Evolutionary conservation across 495 filamentous ascomycete genomes (phyloP).

Genomic region (Pseudoneurospora amorphoporcata): DNA sequence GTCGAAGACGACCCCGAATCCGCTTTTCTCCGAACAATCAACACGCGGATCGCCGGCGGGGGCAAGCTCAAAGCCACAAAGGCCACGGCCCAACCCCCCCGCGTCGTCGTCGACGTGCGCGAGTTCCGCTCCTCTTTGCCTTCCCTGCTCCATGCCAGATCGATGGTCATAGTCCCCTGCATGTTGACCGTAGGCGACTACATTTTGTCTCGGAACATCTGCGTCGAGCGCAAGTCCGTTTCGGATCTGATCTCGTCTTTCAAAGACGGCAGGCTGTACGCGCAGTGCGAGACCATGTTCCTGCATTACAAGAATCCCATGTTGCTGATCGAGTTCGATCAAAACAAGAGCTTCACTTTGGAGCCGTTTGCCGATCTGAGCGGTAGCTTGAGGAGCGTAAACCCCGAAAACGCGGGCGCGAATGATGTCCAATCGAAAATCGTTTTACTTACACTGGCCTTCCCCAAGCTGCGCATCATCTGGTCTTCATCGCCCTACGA

Average conservation of each 20-base stretch:
- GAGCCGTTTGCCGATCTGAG: conserved; percentile 82
- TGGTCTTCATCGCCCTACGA: conserved; percentile 93
- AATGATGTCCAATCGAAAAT: conserved; percentile 84
- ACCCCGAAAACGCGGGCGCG: conserved; percentile 40
- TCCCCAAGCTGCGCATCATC: conserved; percentile 79
- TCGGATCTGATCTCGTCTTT: conserved; percentile 86
- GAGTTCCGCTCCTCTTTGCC: conserved; percentile 92
- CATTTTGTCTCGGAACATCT: conserved; percentile 79
- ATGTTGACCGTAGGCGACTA: conserved; percentile 97
- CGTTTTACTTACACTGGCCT: conserved; percentile 85
- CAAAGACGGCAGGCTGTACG: conserved; percentile 81
- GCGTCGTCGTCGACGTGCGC: conserved; percentile 88
- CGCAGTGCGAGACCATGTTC: conserved; percentile 89
- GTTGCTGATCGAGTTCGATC: conserved; percentile 94
- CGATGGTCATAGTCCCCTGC: conserved; percentile 78
- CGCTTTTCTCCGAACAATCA: conserved; percentile 86
- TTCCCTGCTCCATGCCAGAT: conserved; percentile 79
- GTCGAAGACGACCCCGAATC: conserved; percentile 64
- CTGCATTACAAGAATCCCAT: conserved; percentile 83
- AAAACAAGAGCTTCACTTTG: conserved; percentile 92
- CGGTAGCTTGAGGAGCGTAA: conserved; percentile 47
- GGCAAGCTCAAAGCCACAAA: conserved; percentile 51
- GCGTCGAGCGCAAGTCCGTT: conserved; percentile 88
- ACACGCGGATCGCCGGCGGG: conserved; percentile 92
- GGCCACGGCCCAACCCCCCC: conserved; percentile 83